Evolutionary conservation across 2,329 filamentous ascomycete genomes (phyloP).

Genomic region (Fonsecaea monophora): DNA sequence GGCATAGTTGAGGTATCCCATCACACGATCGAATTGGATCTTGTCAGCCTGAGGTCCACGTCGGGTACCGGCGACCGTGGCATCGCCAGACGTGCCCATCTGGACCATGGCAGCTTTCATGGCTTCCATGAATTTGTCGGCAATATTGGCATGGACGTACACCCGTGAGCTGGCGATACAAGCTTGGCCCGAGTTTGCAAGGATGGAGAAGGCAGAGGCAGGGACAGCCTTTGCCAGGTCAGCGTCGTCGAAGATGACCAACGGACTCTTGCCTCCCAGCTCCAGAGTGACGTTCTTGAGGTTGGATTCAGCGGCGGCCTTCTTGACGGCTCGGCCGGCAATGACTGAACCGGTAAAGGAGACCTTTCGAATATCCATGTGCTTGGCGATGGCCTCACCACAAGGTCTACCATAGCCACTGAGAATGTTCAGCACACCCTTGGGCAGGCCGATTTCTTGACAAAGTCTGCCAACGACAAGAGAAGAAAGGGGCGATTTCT

Average conservation of each 20-base stretch:
- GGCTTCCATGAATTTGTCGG: conserved; percentile 55
- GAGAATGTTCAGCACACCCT: conserved; percentile 66
- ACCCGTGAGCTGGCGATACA: conserved; percentile 62
- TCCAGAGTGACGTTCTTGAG: conserved; percentile 48
- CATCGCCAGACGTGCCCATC: conserved; percentile 42
- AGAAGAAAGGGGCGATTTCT: conserved; percentile 46
- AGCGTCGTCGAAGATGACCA: conserved; percentile 48
- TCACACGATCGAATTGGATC: conserved; percentile 69
- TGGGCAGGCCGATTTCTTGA: conserved; percentile 63
- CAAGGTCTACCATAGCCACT: conserved; percentile 64
- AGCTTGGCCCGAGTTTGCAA: conserved; percentile 65
- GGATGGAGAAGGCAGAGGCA: conserved; percentile 59
- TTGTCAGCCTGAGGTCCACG: conserved; percentile 70
- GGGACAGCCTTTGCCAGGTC: conserved; percentile 50
- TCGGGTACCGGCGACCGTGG: conserved; percentile 52
- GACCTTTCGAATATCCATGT: conserved; percentile 45
- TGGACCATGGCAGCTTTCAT: conserved; percentile 55
- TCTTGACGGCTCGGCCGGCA: conserved; percentile 44
- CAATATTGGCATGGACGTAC: conserved; percentile 65
- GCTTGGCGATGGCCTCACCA: conserved; percentile 62
- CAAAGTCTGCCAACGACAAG: conserved; percentile 68
- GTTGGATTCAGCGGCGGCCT: conserved; percentile 44
- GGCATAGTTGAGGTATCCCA: conserved; percentile 63
- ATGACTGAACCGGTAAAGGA: conserved; percentile 46
- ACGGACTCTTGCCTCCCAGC: conserved; percentile 48